These are phyloP conservation scores for Hysterangium stoloniferum DNA, from an alignment of 768 basidiomycete genomes.

Conservation along the genomic window DNA sequence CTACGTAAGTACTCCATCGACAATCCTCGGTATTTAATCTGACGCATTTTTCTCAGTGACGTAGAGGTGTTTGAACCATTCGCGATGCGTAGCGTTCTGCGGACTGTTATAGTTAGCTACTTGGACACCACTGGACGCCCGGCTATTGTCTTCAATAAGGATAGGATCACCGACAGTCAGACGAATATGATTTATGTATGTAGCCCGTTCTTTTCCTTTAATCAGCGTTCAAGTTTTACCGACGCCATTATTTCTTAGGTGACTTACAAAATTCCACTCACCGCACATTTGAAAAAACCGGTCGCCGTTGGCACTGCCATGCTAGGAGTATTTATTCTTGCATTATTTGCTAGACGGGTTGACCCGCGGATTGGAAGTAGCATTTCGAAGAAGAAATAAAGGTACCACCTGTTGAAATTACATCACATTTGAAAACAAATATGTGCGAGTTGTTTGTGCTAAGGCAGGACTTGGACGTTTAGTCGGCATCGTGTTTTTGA, in stretches of 20 bases:
- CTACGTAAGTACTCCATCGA: slow-evolving; percentile 56
- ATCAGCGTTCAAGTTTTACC: slow-evolving; percentile 1
- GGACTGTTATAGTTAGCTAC: slow-evolving; percentile 75
- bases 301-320: slow-evolving; percentile 67
- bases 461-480: too few species aligned
- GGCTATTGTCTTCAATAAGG: slow-evolving; percentile 62
- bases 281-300: slow-evolving; percentile 84
- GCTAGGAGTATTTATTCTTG: slow-evolving; percentile 53
- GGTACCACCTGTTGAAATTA: not conserved
- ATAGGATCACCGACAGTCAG: slow-evolving; percentile 72
- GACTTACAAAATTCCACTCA: slow-evolving; percentile 73
- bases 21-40: slow-evolving; percentile 7
- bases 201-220: too few species aligned
- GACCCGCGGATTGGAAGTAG: slow-evolving; percentile 40
- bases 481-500: too few species aligned
- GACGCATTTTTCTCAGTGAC: slow-evolving; percentile 43
- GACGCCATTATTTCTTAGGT: slow-evolving; percentile 43
- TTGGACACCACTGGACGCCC: slow-evolving; percentile 90
- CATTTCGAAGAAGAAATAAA: slow-evolving; percentile 3
- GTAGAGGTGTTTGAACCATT: slow-evolving; percentile 74
- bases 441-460: too few species aligned
- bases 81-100: slow-evolving; percentile 50
- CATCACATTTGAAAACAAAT: too few species aligned
- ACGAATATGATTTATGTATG: slow-evolving; percentile 75
- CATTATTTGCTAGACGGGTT: slow-evolving; percentile 39